phyloP scores from a whole-genome alignment of 768 basidiomycete species.

The Phanerodontia chrysosporium region DNA sequence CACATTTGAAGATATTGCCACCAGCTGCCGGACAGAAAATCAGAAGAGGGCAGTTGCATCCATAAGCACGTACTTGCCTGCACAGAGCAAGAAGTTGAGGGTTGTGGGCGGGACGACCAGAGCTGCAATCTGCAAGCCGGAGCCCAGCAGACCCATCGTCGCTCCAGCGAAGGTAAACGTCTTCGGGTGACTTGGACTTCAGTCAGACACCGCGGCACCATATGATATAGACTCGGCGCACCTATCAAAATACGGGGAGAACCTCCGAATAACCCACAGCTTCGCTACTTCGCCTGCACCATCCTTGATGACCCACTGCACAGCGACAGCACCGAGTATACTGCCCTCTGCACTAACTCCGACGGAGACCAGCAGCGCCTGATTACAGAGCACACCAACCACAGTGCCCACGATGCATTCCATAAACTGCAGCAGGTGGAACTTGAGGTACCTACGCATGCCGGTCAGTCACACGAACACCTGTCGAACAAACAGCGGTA shows the following conservation, averaged over 20 bases:
- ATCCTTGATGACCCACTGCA: constrained; percentile 30
- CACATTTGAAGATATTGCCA: constrained; percentile 26
- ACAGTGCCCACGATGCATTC: constrained; percentile 22
- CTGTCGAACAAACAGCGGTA: background rate
- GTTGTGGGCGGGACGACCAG: constrained; percentile 20
- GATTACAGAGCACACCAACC: constrained; percentile 26
- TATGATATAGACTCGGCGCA: background rate
- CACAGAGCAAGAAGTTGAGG: constrained; percentile 22
- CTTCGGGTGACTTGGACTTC: constrained; percentile 20
- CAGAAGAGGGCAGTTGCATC: background rate
- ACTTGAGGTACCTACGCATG: constrained; percentile 17
- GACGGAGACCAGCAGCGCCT: constrained; percentile 25
- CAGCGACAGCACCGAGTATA: constrained; percentile 26
- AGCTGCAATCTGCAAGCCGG: constrained; percentile 23
- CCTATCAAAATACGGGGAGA: constrained; percentile 26
- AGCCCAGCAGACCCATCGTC: constrained; percentile 18
- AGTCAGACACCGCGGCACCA: background rate
- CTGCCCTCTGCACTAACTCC: constrained; percentile 26
- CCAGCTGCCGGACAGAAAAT: constrained; percentile 13
- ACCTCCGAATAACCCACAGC: constrained; percentile 26
- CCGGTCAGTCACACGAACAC: background rate
- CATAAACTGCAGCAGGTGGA: constrained; percentile 24
- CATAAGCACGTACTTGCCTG: constrained; percentile 4
- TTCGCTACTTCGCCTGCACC: constrained; percentile 27
- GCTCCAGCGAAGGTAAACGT: constrained; percentile 24